Conservation (phyloP, 345 rosid genomes). For the Euphorbia pulcherrima region DNA sequence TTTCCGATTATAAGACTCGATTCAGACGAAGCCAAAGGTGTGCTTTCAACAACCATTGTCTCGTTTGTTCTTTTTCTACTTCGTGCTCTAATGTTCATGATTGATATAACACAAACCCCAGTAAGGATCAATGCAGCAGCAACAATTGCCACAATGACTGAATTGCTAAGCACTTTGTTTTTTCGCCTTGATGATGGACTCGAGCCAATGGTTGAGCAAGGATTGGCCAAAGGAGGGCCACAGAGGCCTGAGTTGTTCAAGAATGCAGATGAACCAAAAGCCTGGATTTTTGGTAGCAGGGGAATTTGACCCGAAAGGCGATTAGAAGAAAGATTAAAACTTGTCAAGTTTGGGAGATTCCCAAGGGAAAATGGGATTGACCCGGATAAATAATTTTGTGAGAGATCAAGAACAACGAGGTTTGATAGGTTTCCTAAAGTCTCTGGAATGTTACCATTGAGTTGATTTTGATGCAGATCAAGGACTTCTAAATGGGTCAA, state of each 20-base stretch:
- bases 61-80: constrained; percentile 44
- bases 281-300: constrained; percentile 37
- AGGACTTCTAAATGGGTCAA: constrained; percentile 70
- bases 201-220: constrained; percentile 50
- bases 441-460: constrained; percentile 64
- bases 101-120: constrained; percentile 72
- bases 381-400: constrained; percentile 65
- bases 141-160: constrained; percentile 76
- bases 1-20: constrained; percentile 77
- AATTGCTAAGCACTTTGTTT: constrained; percentile 54
- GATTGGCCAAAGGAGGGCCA: constrained; percentile 58
- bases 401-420: constrained; percentile 59
- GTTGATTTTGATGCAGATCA: constrained; percentile 58
- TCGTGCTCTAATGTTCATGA: constrained; percentile 78
- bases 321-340: constrained; percentile 74
- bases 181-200: constrained; percentile 33
- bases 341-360: constrained; percentile 41
- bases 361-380: constrained; percentile 68
- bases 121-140: constrained; percentile 78
- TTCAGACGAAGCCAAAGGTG: constrained; percentile 65
- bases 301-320: constrained; percentile 75
- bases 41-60: constrained; percentile 58
- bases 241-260: constrained; percentile 67
- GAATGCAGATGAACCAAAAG: constrained; percentile 67
- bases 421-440: constrained; percentile 53